Evolutionary conservation across 192 early-diverging fungal species (phyloP), one percentile per base, ranked within the genome.

Genomic region (Coemansia sp.): DNA sequence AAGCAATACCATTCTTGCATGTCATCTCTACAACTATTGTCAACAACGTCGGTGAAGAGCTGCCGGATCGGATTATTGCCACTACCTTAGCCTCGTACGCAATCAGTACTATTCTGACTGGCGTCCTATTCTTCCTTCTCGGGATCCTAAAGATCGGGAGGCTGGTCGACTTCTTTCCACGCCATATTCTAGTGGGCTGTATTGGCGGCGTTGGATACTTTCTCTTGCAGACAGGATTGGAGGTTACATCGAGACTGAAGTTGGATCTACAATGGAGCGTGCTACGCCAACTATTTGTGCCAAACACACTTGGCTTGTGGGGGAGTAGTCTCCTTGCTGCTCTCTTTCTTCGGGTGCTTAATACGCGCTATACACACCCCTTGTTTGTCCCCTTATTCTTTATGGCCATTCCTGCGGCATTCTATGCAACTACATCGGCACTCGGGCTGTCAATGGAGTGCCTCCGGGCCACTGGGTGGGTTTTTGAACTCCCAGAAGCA

Each of bases 161-260:
- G 26, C 71, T 94, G 62, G 91, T 93, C 19, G 91, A 87, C 26
- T 94, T 92, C 71, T 94, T 94, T 60, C 93, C 93, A 21, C 78
- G 96, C 11, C 97, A 98, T 67, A 96, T 98, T 67, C 85, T 98
- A 6, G 94, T 97, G 19, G 95, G 94, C 21, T 97, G 94, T 75
- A 97, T 98, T 69, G 96, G 84, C 61, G 95, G 95, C 44, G 94
- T 97, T 18, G 94, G 95, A 37, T 94, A 93, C 87, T 99, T 99
- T 74, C 71, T 99, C 65, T 62, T 99, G 9, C 85, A 91, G 48
- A 99, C 97, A 0, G 97, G 89, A 18, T 79, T 99, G 21, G 97
- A 99, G 77, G 91, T 98, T 6, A 90, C 93, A 0, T 87, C 89
- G 1, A 74, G 84, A 56, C 58, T 95, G 5, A 76, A 86, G 40